Base-by-base conservation (phyloP, 1,284 basidiomycete genomes). In the Vanrija sp. region DNA sequence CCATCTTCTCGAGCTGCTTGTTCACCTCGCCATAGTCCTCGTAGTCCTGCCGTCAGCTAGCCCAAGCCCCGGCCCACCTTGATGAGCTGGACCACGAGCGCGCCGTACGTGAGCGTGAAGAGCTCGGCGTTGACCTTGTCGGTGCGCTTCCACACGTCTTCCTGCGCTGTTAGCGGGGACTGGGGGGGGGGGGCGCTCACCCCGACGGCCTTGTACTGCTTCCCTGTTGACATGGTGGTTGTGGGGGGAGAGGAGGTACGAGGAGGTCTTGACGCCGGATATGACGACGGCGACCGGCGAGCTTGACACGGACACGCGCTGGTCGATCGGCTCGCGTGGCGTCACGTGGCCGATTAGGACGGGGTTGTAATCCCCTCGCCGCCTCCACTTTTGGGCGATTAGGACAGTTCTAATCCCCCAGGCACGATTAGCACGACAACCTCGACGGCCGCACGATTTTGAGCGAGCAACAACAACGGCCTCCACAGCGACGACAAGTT, bases 91-190 rank as follows among this genome's bases (percentile, higher is more conserved):
- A 98, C 92, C 47, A 99, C 96, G 45, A 98, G 83, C 16, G 94
- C 92, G 48, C 96, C 96, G 67, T 99, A 99, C 22, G 95, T 98
- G 57, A 98, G 77, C 4, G 94, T 88, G 75, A 99, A 98, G 19
- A 98, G 83, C 76, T 99, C 96, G 66, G 92, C 90, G 74, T 96
- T 98, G 47, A 92, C 88, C 80, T 94, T 94, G 75, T 95, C 91
- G 5, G 89, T 83, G 50, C 89, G 81, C 72, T 93, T 95, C 91
- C 91, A 95, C 36, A 92, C 82, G 69, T 95, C 91, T 67, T 95
- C 91, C 72, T 77, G 51, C 1, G 20, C n/a, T 3, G 49, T 59
- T 47, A 57, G 56, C 37, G 8, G 3, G 1, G 36, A 1, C 14
- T 16, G 39, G 15, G 18, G 14, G 4, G 16, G 18, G 38, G 54